A percentile compares a stretch with the other conserved stretches of the same genome.
phyloP scores from a whole-genome alignment of 352 stramenopile genomes.

The Globisporangium splendens region DNA sequence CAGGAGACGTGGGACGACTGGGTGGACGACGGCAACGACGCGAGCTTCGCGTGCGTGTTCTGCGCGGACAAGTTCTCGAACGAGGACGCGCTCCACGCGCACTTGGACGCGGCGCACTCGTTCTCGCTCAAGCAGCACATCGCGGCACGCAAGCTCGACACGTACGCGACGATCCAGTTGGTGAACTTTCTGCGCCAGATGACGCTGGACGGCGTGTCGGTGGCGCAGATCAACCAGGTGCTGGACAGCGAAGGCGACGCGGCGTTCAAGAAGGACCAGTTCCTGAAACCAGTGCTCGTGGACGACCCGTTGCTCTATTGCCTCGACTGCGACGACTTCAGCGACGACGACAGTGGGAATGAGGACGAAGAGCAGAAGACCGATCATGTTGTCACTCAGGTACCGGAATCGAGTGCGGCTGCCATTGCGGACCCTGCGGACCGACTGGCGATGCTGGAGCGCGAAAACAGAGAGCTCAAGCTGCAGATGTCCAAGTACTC shows the following conservation, averaged over 20 bases:
- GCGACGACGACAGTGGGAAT: slow-evolving; percentile 38
- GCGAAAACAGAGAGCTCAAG: slow-evolving; percentile 74
- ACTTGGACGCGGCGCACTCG: slow-evolving; percentile 45
- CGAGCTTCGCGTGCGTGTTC: slow-evolving; percentile 67
- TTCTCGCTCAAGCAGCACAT: slow-evolving; percentile 67
- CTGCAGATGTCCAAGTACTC: slow-evolving; percentile 72
- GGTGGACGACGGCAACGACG: slow-evolving; percentile 60
- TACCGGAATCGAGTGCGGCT: not conserved
- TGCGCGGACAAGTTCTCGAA: slow-evolving; percentile 42
- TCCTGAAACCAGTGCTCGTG: slow-evolving; percentile 68
- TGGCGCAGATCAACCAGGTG: slow-evolving; percentile 39
- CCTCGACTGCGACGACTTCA: slow-evolving; percentile 62
- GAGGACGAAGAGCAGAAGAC: slow-evolving; percentile 27
- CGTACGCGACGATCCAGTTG: slow-evolving; percentile 76
- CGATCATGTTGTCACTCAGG: slow-evolving; percentile 9
- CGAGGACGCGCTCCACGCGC: slow-evolving; percentile 55
- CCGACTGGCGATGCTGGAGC: slow-evolving; percentile 39
- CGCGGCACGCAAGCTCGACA: slow-evolving; percentile 49
- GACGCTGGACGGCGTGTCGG: slow-evolving; percentile 31
- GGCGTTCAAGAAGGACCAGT: slow-evolving; percentile 64
- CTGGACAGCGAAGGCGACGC: slow-evolving; percentile 38
- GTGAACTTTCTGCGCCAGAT: slow-evolving; percentile 71
- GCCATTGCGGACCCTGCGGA: slow-evolving; percentile 12
- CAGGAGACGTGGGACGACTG: slow-evolving; percentile 83
- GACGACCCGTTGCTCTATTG: slow-evolving; percentile 85